Conservation (phyloP, 2,329 filamentous ascomycete species). For the Beauveria brongniartii region DNA sequence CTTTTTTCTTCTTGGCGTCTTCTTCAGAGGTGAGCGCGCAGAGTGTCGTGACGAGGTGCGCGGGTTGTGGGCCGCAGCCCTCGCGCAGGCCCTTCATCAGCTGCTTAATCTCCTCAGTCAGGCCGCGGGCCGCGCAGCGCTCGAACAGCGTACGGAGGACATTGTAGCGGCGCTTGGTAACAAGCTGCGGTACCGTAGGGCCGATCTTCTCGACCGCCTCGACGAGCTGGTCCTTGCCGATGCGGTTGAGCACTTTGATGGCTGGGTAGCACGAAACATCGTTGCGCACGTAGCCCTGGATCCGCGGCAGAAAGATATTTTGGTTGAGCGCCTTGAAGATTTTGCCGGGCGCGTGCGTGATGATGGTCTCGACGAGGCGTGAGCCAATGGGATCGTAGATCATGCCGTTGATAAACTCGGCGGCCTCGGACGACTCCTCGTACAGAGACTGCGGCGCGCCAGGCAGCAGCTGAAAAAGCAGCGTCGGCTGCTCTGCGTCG, state of each 20-base stretch:
- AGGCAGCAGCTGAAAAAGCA: constrained; percentile 71
- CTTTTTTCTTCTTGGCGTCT: constrained; percentile 25
- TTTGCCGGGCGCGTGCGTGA: constrained; percentile 74
- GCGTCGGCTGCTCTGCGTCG: constrained; percentile 35
- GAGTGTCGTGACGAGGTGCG: constrained; percentile 40
- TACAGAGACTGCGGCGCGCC: constrained; percentile 63
- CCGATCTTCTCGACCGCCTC: constrained; percentile 63
- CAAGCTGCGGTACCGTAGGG: constrained; percentile 63
- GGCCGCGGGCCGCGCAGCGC: constrained; percentile 63
- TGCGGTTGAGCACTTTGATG: constrained; percentile 69
- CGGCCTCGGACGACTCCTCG: constrained; percentile 64
- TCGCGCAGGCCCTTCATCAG: constrained; percentile 40
- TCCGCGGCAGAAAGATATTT: constrained; percentile 69
- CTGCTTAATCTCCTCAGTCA: constrained; percentile 41
- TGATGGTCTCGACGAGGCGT: constrained; percentile 78
- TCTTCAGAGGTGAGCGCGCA: constrained; percentile 36
- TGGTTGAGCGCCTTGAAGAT: constrained; percentile 83
- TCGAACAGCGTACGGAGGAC: constrained; percentile 79
- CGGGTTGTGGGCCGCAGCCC: constrained; percentile 39
- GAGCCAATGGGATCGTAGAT: constrained; percentile 89
- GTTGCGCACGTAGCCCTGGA: constrained; percentile 76
- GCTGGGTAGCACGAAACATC: constrained; percentile 86
- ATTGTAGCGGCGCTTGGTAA: constrained; percentile 67
- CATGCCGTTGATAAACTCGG: constrained; percentile 73
- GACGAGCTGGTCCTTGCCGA: constrained; percentile 79